phyloP scores from a whole-genome alignment of 1,284 basidiomycete genomes.

The Coniferiporia sulphurascens region DNA sequence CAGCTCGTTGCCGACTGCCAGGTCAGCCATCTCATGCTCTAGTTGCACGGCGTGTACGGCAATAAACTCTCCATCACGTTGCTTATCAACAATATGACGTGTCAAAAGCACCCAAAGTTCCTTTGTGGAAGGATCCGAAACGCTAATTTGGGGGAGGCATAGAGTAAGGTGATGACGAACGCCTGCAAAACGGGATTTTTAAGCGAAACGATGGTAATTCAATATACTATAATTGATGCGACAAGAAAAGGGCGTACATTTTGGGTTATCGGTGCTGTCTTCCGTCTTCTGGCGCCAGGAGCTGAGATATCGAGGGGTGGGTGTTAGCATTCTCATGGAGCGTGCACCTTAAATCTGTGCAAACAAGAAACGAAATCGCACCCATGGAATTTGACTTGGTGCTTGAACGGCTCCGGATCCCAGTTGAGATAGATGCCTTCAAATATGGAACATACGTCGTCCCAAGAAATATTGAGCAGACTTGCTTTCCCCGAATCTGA shows the following conservation, averaged over 20 bases:
- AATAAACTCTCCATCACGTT: constrained; percentile 61
- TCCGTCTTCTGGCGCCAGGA: constrained; percentile 35
- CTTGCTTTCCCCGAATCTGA: background rate
- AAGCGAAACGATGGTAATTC: too few relatives aligned
- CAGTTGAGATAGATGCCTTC: constrained; percentile 86
- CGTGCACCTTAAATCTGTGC: background rate
- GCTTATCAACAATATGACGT: constrained; percentile 64
- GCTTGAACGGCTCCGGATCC: constrained; percentile 65
- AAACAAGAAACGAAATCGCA: constrained; percentile 23
- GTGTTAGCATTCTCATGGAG: background rate
- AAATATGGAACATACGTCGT: constrained; percentile 44
- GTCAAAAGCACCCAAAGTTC: constrained; percentile 79
- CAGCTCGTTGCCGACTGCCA: constrained; percentile 19
- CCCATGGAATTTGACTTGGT: constrained; percentile 62
- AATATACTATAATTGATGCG: too few relatives aligned
- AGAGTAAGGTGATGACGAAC: background rate
- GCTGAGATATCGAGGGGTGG: background rate
- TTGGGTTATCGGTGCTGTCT: constrained; percentile 15
- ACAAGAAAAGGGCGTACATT: constrained; percentile 2
- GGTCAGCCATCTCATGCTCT: constrained; percentile 31
- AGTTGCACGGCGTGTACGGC: constrained; percentile 49
- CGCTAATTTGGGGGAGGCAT: background rate
- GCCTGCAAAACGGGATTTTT: background rate
- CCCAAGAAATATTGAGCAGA: constrained; percentile 10
- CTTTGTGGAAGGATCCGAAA: constrained; percentile 10